These are phyloP conservation scores for Anthracocystis panici-leucophaei DNA, from an alignment of 1,284 basidiomycete species.

Conservation along the genomic window DNA sequence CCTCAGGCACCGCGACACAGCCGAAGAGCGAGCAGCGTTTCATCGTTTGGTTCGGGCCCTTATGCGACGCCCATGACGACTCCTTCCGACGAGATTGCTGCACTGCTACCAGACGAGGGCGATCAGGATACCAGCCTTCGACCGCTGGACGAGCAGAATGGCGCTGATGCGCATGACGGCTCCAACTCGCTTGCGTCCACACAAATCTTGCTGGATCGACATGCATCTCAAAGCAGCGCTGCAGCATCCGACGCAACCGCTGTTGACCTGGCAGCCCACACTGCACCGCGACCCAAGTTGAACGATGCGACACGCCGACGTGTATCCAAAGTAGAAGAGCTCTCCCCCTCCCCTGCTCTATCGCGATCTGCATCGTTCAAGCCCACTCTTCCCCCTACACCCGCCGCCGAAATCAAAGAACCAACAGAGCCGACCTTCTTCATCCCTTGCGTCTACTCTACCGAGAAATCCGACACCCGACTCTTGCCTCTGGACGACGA, in stretches of 20 bases:
- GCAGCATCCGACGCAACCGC: constrained; percentile 45
- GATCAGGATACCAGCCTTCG: constrained; percentile 29
- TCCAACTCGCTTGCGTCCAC: constrained; percentile 5
- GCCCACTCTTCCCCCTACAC: constrained; percentile 19
- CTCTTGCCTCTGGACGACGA: constrained; percentile 90
- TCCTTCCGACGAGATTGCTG: constrained; percentile 52
- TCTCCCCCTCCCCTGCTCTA: constrained; percentile 40
- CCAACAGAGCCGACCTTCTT: constrained; percentile 42
- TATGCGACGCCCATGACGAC: constrained; percentile 55
- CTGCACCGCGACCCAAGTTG: constrained; percentile 17
- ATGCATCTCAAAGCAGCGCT: constrained; percentile 38
- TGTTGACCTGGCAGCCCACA: constrained; percentile 33
- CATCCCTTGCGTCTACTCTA: constrained; percentile 82
- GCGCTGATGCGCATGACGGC: neutral
- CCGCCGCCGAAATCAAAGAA: constrained; percentile 13
- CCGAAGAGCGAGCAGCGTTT: constrained; percentile 48
- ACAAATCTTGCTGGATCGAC: constrained; percentile 14
- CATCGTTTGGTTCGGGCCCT: constrained; percentile 48
- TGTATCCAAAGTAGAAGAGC: constrained; percentile 41
- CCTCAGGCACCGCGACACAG: constrained; percentile 36
- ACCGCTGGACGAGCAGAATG: constrained; percentile 30
- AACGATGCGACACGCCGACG: constrained; percentile 18
- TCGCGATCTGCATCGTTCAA: constrained; percentile 40
- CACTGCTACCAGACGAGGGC: constrained; percentile 41
- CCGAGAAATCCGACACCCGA: constrained; percentile 85